Evolutionary conservation across 75 land plant species (phyloP).

Genomic region (Chamaecyparis obtusa): DNA sequence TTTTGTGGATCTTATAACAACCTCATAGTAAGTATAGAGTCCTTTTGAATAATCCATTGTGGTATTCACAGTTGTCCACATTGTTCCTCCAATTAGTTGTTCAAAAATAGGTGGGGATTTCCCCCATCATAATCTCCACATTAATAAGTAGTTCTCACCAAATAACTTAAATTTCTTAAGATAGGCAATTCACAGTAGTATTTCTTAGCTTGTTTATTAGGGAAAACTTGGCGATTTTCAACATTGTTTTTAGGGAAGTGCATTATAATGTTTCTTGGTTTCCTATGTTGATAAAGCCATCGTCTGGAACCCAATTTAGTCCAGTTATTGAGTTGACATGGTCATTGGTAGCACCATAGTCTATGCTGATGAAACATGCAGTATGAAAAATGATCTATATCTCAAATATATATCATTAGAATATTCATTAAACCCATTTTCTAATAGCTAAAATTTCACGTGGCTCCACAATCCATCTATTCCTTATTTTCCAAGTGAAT

Average conservation of each 20-base stretch:
- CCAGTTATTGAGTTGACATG: constrained; percentile 6
- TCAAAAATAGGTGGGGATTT: constrained; percentile 57
- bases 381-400: neutral
- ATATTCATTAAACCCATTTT: no score
- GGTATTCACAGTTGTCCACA: constrained; percentile 51
- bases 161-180: constrained; percentile 29
- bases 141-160: constrained; percentile 53
- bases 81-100: constrained; percentile 56
- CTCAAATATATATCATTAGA: no score
- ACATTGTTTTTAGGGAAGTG: constrained; percentile 18
- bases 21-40: constrained; percentile 43
- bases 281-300: constrained; percentile 36
- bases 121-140: constrained; percentile 66
- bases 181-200: constrained; percentile 58
- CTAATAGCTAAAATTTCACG: no score
- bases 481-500: no score
- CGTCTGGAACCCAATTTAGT: constrained; percentile 44
- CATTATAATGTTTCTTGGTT: constrained; percentile 16
- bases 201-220: constrained; percentile 29
- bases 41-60: constrained; percentile 35
- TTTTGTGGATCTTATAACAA: constrained; percentile 35
- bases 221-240: constrained; percentile 55
- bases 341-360: constrained; percentile 42
- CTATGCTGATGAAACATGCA: constrained; percentile 43
- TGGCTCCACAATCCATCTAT: no score